Conservation (phyloP, 176 grass and related monocot genomes). For the Metroxylon sagu region DNA sequence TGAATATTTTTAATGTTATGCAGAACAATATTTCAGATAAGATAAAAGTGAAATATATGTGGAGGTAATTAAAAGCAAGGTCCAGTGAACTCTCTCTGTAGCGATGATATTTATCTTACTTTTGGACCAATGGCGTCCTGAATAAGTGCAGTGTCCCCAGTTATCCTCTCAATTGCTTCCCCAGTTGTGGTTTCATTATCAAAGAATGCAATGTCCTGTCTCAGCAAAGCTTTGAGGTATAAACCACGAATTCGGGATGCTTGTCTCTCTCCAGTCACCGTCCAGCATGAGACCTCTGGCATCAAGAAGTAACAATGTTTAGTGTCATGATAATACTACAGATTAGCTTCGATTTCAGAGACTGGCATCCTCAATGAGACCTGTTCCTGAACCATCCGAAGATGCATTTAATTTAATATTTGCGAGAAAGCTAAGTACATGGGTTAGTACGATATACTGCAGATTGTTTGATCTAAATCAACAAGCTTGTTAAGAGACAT, state of each 20-base stretch:
- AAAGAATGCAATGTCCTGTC: constrained; percentile 62
- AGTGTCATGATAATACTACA: too few species aligned
- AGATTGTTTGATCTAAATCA: neutral
- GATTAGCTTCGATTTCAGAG: too few species aligned
- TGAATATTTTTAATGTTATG: too few species aligned
- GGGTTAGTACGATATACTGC: too few species aligned
- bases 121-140: constrained; percentile 84
- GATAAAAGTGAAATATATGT: neutral
- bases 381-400: too few species aligned
- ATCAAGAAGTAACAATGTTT: constrained; percentile 2
- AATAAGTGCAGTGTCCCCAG: constrained; percentile 65
- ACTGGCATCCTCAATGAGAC: too few species aligned
- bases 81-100: neutral
- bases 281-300: constrained; percentile 73
- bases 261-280: constrained; percentile 63
- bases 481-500: neutral
- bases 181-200: constrained; percentile 64
- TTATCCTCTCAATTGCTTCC: constrained; percentile 68
- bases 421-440: too few species aligned
- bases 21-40: neutral
- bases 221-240: constrained; percentile 65
- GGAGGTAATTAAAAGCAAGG: neutral
- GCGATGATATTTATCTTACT: constrained; percentile 17
- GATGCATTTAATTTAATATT: too few species aligned
- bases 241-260: constrained; percentile 53